Evolutionary conservation across 2,329 filamentous ascomycete genomes (phyloP).

Genomic region (Neopestalotiopsis rosae): DNA sequence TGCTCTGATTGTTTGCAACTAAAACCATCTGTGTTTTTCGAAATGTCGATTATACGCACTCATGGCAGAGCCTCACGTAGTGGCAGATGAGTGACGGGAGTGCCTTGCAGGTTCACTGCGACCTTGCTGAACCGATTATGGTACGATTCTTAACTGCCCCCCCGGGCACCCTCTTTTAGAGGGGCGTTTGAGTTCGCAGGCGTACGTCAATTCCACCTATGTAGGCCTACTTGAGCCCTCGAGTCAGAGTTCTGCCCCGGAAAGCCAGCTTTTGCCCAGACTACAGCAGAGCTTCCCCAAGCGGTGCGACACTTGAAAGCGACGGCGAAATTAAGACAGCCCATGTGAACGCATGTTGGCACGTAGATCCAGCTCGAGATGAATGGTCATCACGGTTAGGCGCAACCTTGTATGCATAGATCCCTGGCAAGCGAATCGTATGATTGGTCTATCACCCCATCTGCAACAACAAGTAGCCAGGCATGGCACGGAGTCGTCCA

Average conservation of each 20-base stretch:
- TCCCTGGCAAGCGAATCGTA: conserved; percentile 26
- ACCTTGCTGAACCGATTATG: conserved; percentile 3
- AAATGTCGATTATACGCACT: not conserved
- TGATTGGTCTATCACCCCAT: conserved; percentile 31
- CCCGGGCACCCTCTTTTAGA: conserved; percentile 7
- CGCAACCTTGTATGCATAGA: conserved; percentile 23
- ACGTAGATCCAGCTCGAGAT: conserved; percentile 13
- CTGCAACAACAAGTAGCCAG: conserved; percentile 25
- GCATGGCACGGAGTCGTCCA: not conserved
- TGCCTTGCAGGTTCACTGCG: conserved; percentile 7
- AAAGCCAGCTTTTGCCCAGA: not conserved
- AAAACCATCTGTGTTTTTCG: not conserved
- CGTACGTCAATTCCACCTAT: conserved; percentile 4
- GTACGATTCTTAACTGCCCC: conserved; percentile 13
- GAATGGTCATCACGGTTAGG: conserved; percentile 8
- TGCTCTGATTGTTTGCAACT: not conserved
- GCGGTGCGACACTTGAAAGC: conserved; percentile 3
- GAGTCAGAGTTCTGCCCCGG: conserved; percentile 8
- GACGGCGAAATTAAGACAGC: conserved; percentile 16
- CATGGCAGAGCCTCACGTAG: conserved; percentile 6
- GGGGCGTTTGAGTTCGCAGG: conserved; percentile 14
- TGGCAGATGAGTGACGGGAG: conserved; percentile 12
- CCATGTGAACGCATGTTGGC: conserved; percentile 11
- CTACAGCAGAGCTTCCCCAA: not conserved
- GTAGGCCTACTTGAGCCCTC: not conserved